phyloP scores from a whole-genome alignment of 2,329 filamentous ascomycete genomes.

The Geosmithia flava region DNA sequence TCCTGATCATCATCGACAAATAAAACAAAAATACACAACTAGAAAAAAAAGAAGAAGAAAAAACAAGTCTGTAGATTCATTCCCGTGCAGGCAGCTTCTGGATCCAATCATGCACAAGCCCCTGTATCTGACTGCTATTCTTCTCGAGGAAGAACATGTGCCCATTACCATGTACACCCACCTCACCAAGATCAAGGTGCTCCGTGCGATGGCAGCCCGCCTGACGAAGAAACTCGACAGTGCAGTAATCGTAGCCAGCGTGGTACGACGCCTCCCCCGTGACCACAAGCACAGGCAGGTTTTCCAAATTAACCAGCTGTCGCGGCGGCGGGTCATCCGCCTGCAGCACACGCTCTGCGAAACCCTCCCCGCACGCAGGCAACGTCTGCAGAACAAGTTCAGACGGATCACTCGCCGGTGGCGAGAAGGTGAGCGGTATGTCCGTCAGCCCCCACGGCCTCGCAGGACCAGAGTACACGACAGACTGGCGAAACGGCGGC shows the following conservation, averaged over 20 bases:
- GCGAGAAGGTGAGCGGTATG: conserved; percentile 33
- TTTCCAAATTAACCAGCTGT: conserved; percentile 19
- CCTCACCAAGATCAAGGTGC: conserved; percentile 21
- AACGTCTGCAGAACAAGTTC: conserved; percentile 12
- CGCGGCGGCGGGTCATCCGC: conserved; percentile 17
- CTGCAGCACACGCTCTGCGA: conserved; percentile 17
- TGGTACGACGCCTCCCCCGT: conserved; percentile 32
- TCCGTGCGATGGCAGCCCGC: conserved; percentile 21
- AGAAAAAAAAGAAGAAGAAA: neutral
- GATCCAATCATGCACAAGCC: conserved; percentile 11
- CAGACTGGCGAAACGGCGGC: conserved; percentile 30
- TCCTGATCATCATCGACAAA: neutral
- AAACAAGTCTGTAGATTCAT: neutral
- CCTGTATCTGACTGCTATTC: conserved; percentile 27
- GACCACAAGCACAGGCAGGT: conserved; percentile 22
- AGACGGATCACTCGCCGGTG: conserved; percentile 21
- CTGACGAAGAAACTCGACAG: conserved; percentile 25
- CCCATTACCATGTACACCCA: conserved; percentile 28
- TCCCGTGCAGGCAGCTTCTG: neutral
- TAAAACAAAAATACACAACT: neutral
- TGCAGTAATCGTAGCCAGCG: conserved; percentile 30
- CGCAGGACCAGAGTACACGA: conserved; percentile 19
- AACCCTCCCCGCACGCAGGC: conserved; percentile 4
- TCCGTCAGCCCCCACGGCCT: conserved; percentile 33
- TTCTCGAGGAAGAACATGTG: conserved; percentile 36